Conservation (phyloP, 1,284 basidiomycete genomes). For the Omphalotus olearius region DNA sequence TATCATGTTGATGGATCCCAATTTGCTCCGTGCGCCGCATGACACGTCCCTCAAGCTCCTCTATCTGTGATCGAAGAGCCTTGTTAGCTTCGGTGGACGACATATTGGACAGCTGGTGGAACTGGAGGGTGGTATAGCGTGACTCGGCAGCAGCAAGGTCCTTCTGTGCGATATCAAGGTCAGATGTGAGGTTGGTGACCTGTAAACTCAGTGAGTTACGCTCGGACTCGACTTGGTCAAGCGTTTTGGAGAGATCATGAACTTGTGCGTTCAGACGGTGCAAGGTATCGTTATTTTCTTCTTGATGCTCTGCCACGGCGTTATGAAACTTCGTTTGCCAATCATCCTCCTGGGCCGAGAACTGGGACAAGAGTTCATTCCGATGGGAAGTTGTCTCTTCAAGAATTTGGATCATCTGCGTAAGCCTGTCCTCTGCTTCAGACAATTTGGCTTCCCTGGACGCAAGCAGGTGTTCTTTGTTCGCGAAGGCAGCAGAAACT, state of each 20-base stretch:
- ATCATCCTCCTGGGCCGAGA: conserved; percentile 26
- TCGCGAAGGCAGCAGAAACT: background rate
- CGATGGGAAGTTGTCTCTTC: conserved; percentile 31
- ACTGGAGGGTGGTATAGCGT: conserved; percentile 56
- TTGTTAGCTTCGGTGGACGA: conserved; percentile 49
- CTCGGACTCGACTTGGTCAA: conserved; percentile 55
- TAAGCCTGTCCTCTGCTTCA: conserved; percentile 28
- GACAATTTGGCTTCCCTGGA: conserved; percentile 18
- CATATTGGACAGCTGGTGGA: conserved; percentile 59
- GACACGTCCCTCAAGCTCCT: conserved; percentile 59
- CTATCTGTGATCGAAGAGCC: conserved; percentile 55
- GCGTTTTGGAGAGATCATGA: conserved; percentile 33
- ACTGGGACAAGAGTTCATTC: conserved; percentile 27
- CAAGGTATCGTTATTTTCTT: conserved; percentile 30
- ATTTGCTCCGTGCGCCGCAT: conserved; percentile 64
- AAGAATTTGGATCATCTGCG: conserved; percentile 28
- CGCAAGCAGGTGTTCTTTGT: conserved; percentile 19
- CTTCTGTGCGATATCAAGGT: conserved; percentile 45
- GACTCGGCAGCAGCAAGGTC: conserved; percentile 52
- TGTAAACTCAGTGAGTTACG: conserved; percentile 59
- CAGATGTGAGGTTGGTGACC: conserved; percentile 55
- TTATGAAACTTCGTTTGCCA: conserved; percentile 27
- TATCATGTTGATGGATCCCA: conserved; percentile 70
- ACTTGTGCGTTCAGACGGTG: conserved; percentile 37
- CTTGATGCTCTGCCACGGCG: conserved; percentile 31